These are phyloP conservation scores for Xylariaceae sp. DNA, from an alignment of 2,329 filamentous ascomycete species.

Conservation along the genomic window DNA sequence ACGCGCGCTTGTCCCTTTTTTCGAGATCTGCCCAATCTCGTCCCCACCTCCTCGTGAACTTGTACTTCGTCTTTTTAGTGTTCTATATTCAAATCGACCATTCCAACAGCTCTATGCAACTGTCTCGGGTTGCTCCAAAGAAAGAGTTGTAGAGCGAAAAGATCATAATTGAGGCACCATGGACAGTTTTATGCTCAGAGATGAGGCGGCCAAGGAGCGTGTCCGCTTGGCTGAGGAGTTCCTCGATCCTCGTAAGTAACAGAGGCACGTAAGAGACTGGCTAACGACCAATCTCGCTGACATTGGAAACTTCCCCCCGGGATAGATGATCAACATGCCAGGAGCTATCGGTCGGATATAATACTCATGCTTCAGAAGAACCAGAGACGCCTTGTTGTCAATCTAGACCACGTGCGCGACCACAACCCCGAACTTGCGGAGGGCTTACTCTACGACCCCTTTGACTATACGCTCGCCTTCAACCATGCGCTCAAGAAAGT, in stretches of 20 bases:
- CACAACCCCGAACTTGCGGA: slow-evolving; percentile 78
- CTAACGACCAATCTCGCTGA: slow-evolving; percentile 1
- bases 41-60: slow-evolving; percentile 2
- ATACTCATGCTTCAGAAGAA: slow-evolving; percentile 68
- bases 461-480: slow-evolving; percentile 84
- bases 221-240: slow-evolving; percentile 87
- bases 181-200: slow-evolving; percentile 70
- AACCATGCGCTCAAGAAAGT: slow-evolving; percentile 86
- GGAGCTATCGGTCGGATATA: slow-evolving; percentile 86
- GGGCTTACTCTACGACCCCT: slow-evolving; percentile 75
- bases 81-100: not conserved
- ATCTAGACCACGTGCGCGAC: slow-evolving; percentile 84
- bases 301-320: not conserved
- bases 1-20: slow-evolving; percentile 11
- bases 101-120: not conserved
- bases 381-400: slow-evolving; percentile 61
- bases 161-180: slow-evolving; percentile 40
- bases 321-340: slow-evolving; percentile 47
- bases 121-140: not conserved
- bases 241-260: slow-evolving; percentile 74
- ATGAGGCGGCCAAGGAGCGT: slow-evolving; percentile 78
- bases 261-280: slow-evolving; percentile 2
- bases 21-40: slow-evolving; percentile 2
- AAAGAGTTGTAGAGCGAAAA: not conserved
- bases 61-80: not conserved